Evolutionary conservation across 345 rosid species (phyloP), one percentile per base, ranked within the genome.

Genomic region (Murraya koenigii): DNA sequence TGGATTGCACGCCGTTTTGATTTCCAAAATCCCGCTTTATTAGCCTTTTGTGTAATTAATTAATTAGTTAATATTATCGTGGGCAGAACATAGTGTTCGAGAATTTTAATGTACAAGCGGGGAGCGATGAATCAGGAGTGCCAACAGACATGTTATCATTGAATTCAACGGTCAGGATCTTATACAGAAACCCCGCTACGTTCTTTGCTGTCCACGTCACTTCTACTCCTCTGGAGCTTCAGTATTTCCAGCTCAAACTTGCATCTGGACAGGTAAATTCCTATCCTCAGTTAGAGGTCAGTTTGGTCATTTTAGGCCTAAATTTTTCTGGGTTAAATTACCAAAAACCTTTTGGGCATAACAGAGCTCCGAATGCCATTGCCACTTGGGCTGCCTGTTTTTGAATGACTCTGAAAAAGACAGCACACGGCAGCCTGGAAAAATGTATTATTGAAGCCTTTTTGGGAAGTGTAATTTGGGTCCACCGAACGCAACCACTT

Each of bases 171-270:
- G 98, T 96, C 67, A 90, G 77, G 94, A 85, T 96, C 75, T 85
- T 83, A 30, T 96, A 91, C 90, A 80, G 86, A 66, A 96, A 96
- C 66, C 93, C 98, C 4, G 94, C 91, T 3, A 89, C 95, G 1
- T 96, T 96, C 80, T 96, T 87, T 69, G 86, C 97, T 84, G 97
- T 96, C 85, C 99, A 96, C 84, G 98, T 96, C 84, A 96, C 93
- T 47, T 83, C 92, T 3, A 82, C 94, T 6, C 97, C 99, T 17
- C 68, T 90, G 6, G 90, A 90, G 73, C 92, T 96, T 70, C 90
- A 84, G 86, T 87, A 87, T 82, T 89, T 84, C 86, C 95, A 86
- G 89, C 98, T 94, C 75, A 86, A 80, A 36, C 74, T 96, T 44
- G 95, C 97, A 76, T 87, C 98, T 39, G 98, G 98, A 15, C 92